Percentiles rank a stretch among this genome's conserved stretches.
phyloP scores from a whole-genome alignment of 345 rosid species.

The Ricinus communis region DNA sequence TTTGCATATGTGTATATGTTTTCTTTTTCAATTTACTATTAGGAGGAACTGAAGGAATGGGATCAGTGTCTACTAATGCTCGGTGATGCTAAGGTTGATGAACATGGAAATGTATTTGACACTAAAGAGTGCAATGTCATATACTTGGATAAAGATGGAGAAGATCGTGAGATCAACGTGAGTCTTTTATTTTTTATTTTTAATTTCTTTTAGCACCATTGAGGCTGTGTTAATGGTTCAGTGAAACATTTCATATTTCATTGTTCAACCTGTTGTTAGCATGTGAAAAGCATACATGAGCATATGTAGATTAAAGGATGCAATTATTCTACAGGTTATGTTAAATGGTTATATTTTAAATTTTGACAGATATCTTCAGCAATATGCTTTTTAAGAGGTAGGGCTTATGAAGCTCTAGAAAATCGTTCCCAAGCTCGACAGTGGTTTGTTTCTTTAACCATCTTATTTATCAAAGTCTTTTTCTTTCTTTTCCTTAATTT shows the following conservation, averaged over 20 bases:
- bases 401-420: conserved; percentile 88
- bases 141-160: conserved; percentile 87
- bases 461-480: neutral
- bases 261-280: neutral
- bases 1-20: neutral
- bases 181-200: conserved; percentile 17
- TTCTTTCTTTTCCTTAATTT: neutral
- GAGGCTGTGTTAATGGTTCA: neutral
- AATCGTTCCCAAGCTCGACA: conserved; percentile 86
- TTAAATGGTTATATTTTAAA: conserved; percentile 5
- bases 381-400: conserved; percentile 90
- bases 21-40: conserved; percentile 11
- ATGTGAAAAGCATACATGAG: neutral
- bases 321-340: neutral
- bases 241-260: too few species aligned
- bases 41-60: conserved; percentile 99
- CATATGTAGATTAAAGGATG: neutral
- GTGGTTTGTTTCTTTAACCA: conserved; percentile 51
- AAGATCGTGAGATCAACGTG: conserved; percentile 92
- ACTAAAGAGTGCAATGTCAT: conserved; percentile 59
- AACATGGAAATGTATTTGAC: conserved; percentile 72
- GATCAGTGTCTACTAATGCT: conserved; percentile 88
- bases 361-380: conserved; percentile 75
- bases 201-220: too few species aligned
- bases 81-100: conserved; percentile 89